Evolutionary conservation across 129 eudicot species (phyloP).

Genomic region (Flaveria linearis): DNA sequence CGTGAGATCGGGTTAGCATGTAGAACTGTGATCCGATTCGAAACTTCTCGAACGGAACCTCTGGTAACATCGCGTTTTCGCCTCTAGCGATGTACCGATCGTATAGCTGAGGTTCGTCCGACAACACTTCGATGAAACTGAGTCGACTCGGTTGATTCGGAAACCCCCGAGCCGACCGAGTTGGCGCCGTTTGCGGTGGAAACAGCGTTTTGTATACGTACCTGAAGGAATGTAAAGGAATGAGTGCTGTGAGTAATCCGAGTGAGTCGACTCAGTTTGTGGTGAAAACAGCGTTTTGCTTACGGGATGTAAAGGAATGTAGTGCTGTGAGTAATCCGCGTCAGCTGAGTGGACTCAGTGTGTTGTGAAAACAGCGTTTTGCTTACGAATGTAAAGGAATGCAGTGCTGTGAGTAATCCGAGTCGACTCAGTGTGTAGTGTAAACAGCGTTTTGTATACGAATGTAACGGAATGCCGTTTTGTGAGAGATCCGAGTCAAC

Average conservation of each 20-base stretch:
- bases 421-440: too few relatives aligned
- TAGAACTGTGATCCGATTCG: constrained; percentile 78
- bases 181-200: constrained; percentile 18
- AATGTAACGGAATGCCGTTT: too few relatives aligned
- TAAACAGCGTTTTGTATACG: too few relatives aligned
- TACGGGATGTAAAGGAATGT: constrained; percentile 63
- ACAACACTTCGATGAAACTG: constrained; percentile 58
- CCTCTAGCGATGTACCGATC: constrained; percentile 73
- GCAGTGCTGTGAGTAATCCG: too few relatives aligned
- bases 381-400: too few relatives aligned
- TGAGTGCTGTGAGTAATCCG: constrained; percentile 44
- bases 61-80: constrained; percentile 60
- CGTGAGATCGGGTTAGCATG: constrained; percentile 45
- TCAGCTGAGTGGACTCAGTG: too few relatives aligned
- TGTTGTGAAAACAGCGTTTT: too few relatives aligned
- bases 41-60: constrained; percentile 58
- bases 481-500: too few relatives aligned
- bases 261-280: too few relatives aligned
- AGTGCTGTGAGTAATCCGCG: constrained; percentile 41
- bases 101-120: constrained; percentile 52
- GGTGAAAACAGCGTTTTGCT: too few relatives aligned
- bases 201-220: constrained; percentile 49
- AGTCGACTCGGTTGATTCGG: neutral
- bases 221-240: constrained; percentile 64
- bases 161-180: neutral